A percentile compares a stretch with the other conserved stretches of the same genome.
phyloP scores from a whole-genome alignment of 805 yeast genomes.

The Metschnikowia aberdeeniae region DNA sequence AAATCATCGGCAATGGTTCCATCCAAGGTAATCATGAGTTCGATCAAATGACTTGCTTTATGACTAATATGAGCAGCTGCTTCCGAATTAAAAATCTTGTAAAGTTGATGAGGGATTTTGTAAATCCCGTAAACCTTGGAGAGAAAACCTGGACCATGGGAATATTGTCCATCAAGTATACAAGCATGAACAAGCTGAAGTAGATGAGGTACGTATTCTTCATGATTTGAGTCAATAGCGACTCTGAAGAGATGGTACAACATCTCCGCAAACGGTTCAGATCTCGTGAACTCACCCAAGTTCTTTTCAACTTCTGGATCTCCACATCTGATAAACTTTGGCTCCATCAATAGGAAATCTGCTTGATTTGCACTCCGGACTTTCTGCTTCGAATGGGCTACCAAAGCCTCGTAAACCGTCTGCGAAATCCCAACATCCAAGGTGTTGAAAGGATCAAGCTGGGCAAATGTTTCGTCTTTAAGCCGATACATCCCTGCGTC shows the following conservation, averaged over 20 bases:
- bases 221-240: constrained; percentile 48
- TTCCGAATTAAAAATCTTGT: constrained; percentile 33
- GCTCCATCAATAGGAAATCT: constrained; percentile 40
- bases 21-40: constrained; percentile 47
- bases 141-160: constrained; percentile 20
- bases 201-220: constrained; percentile 53
- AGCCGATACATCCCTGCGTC: constrained; percentile 66
- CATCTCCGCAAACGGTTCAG: constrained; percentile 51
- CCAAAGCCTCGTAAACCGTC: constrained; percentile 45
- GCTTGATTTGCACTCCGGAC: constrained; percentile 34
- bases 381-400: constrained; percentile 17
- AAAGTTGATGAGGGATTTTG: constrained; percentile 34
- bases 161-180: constrained; percentile 45
- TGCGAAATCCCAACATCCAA: constrained; percentile 44
- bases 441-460: constrained; percentile 51
- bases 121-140: constrained; percentile 48
- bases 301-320: constrained; percentile 31
- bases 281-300: constrained; percentile 50
- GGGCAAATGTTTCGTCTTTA: constrained; percentile 48
- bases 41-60: constrained; percentile 43
- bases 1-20: constrained; percentile 49
- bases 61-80: constrained; percentile 45
- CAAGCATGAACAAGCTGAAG: constrained; percentile 69
- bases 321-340: constrained; percentile 34
- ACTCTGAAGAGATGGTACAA: constrained; percentile 54